phyloP scores from a whole-genome alignment of 2,329 filamentous ascomycete species.

The Calcarisporium arbuscula region DNA sequence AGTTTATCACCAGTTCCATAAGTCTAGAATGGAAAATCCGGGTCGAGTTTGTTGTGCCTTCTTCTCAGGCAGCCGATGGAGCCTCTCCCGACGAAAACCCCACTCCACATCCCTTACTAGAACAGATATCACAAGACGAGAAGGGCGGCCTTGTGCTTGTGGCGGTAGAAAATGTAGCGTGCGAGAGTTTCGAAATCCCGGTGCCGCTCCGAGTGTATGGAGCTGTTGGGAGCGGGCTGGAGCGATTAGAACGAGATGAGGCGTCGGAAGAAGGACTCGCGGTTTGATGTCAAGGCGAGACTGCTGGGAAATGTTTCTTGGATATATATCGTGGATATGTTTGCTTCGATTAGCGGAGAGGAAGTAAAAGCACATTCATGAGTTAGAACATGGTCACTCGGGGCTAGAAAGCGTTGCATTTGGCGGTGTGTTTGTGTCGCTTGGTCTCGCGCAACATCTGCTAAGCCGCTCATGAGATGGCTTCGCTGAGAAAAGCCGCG shows the following conservation, averaged over 20 bases:
- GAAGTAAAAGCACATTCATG: too few relatives aligned
- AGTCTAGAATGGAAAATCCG: constrained; percentile 82
- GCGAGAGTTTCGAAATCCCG: constrained; percentile 85
- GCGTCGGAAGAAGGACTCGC: constrained; percentile 39
- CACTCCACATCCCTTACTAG: constrained; percentile 51
- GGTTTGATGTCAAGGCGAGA: too few relatives aligned
- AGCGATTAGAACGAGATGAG: constrained; percentile 50
- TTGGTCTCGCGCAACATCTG: too few relatives aligned
- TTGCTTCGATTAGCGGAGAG: too few relatives aligned
- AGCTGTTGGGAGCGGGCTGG: constrained; percentile 50
- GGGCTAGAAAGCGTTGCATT: too few relatives aligned
- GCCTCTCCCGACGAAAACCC: constrained; percentile 13
- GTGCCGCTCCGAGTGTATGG: constrained; percentile 80
- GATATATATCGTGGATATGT: not conserved
- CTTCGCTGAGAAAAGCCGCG: too few relatives aligned
- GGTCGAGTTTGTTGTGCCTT: constrained; percentile 86
- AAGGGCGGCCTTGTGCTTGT: constrained; percentile 67
- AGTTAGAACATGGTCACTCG: too few relatives aligned
- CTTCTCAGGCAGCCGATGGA: constrained; percentile 33
- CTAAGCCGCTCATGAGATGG: too few relatives aligned
- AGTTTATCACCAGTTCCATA: constrained; percentile 86
- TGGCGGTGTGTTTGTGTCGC: too few relatives aligned
- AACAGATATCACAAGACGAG: constrained; percentile 73
- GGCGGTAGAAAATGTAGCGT: constrained; percentile 69
- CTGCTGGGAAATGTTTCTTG: too few relatives aligned